These are phyloP conservation scores for Panaeolus cyanescens DNA, from an alignment of 768 basidiomycete species.

Conservation along the genomic window DNA sequence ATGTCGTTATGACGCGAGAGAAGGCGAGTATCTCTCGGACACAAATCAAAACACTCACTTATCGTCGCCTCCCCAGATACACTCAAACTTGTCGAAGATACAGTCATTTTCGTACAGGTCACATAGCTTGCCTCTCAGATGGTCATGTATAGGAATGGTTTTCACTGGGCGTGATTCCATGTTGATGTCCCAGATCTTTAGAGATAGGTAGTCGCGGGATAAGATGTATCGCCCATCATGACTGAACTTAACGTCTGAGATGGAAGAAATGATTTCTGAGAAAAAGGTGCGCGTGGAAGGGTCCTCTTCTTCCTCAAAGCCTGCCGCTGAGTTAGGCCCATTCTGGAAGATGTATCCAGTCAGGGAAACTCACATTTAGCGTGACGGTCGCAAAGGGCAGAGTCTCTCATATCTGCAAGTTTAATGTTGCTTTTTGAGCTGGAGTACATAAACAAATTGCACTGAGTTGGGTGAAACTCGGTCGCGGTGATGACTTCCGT, in stretches of 20 bases:
- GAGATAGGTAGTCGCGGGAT: constrained; percentile 93
- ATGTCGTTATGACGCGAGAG: no score
- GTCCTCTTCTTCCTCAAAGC: constrained; percentile 99
- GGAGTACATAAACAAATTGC: constrained; percentile 99
- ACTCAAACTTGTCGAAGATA: constrained; percentile 99
- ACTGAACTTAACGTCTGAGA: constrained; percentile 99
- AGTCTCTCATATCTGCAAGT: constrained; percentile 98
- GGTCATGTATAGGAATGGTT: constrained; percentile 98
- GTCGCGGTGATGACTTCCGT: constrained; percentile 99
- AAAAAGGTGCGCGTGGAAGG: constrained; percentile 98
- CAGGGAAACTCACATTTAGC: constrained; percentile 78
- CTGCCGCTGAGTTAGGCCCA: constrained; percentile 40
- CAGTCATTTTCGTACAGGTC: constrained; percentile 99
- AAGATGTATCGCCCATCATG: constrained; percentile 96
- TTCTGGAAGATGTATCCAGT: constrained; percentile 3
- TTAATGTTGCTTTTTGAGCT: constrained; percentile 99
- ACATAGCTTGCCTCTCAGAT: constrained; percentile 94
- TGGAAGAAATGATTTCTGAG: constrained; percentile 99
- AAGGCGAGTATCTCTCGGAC: no score
- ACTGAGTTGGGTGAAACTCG: constrained; percentile 96
- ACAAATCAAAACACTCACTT: constrained; percentile 68
- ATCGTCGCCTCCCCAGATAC: constrained; percentile 96
- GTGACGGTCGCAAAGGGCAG: constrained; percentile 93
- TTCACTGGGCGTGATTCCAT: constrained; percentile 97
- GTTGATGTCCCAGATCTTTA: constrained; percentile 99